Conservation (phyloP, 805 yeast species). For the Grigorovia humatica region DNA sequence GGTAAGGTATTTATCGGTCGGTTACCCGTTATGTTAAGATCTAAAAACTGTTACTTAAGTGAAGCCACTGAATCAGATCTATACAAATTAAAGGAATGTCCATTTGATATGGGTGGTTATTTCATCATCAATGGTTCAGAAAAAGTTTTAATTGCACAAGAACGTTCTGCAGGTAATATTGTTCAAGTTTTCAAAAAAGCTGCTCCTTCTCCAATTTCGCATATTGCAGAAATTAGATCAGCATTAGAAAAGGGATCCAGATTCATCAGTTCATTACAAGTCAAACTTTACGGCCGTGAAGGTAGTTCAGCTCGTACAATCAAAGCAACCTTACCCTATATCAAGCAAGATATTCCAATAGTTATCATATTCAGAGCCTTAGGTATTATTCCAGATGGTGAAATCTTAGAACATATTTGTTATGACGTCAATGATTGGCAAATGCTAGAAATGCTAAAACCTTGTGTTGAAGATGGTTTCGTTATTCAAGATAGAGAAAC, state of each 20-base stretch:
- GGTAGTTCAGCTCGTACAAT: constrained; percentile 71
- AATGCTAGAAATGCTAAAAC: constrained; percentile 98
- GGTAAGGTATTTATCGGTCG: constrained; percentile 87
- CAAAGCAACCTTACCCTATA: constrained; percentile 92
- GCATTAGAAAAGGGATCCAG: constrained; percentile 97
- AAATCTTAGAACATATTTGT: constrained; percentile 87
- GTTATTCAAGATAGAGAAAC: constrained; percentile 92
- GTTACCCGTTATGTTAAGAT: constrained; percentile 97
- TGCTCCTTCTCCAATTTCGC: constrained; percentile 93
- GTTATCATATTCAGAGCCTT: constrained; percentile 90
- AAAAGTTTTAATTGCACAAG: constrained; percentile 92
- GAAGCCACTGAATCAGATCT: constrained; percentile 71
- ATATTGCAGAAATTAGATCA: constrained; percentile 91
- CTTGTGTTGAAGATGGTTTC: constrained; percentile 94
- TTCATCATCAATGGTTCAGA: constrained; percentile 97
- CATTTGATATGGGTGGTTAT: constrained; percentile 97
- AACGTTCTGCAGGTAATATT: constrained; percentile 88
- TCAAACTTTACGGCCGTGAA: constrained; percentile 88
- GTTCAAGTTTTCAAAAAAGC: constrained; percentile 97
- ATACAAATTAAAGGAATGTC: constrained; percentile 90
- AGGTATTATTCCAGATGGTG: constrained; percentile 84
- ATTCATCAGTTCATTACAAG: constrained; percentile 87
- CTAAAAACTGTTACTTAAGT: constrained; percentile 79
- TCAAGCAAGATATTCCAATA: constrained; percentile 91
- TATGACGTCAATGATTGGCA: constrained; percentile 84